Base-by-base conservation (phyloP, 441 rosid genomes). In the Euphorbia corollata region DNA sequence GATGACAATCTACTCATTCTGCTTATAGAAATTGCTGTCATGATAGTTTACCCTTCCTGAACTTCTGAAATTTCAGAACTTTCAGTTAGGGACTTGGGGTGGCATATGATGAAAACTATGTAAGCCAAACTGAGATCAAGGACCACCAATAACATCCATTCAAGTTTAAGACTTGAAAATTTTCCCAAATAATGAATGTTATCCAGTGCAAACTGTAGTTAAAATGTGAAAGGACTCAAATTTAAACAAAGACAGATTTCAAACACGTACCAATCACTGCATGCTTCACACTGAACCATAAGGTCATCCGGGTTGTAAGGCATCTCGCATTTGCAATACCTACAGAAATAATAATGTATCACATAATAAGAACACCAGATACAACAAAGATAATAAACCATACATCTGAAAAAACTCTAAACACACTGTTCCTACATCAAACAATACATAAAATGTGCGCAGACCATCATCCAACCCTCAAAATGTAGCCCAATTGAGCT, bases 261-360 rank as follows among this genome's bases (percentile, higher is more conserved):
- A 54, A 63, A 41, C 62, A 70, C 18, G 22, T 78, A 91, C 96
- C 80, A 81, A 34, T 76, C 80, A 22, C 68, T 81, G 65, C 82
- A 81, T 47, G 75, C 75, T 73, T 81, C 82, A 30, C 84, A 81
- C 39, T 76, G 80, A 43, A 81, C 78, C 82, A 81, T 81, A 18
- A 81, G 62, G 62, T 81, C 84, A 69, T 81, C 80, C 0, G 82
- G 80, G 65, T 81, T 81, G 58, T 81, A 81, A 2, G 82, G 84
- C 82, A 81, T 81, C 69, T 81, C 84, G 16, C 84, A 78, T 65
- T 81, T 81, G 59, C 84, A 81, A 61, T 81, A 81, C 72, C 82
- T 81, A 61, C 68, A 72, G 45, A 1, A 58, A n/a, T 5, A 47
- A 41, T 18, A 41, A 43, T 9, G 30, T 0, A 22, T 6, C 53